These are phyloP conservation scores for Botrytis cinerea DNA, from an alignment of 2,329 filamentous ascomycete genomes.

Conservation along the genomic window DNA sequence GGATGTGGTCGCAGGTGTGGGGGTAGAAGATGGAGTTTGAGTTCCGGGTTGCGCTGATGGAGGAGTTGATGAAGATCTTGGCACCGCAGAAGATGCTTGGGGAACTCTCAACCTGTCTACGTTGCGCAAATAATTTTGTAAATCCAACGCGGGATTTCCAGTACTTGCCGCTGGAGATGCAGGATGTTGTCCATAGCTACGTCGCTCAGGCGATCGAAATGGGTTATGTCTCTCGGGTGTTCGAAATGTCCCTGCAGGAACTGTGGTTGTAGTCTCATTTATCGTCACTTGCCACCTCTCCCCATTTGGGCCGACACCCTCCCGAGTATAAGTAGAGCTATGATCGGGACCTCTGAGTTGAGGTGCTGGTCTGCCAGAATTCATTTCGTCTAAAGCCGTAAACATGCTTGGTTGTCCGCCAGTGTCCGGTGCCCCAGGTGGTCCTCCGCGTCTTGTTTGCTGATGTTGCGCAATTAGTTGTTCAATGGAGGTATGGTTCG, in stretches of 20 bases:
- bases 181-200: slow-evolving; percentile 26
- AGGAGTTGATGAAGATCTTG: slow-evolving; percentile 29
- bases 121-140: slow-evolving; percentile 36
- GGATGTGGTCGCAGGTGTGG: slow-evolving; percentile 15
- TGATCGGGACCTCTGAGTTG: slow-evolving; percentile 42
- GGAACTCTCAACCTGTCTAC: slow-evolving; percentile 33
- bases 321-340: slow-evolving; percentile 50
- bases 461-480: slow-evolving; percentile 21
- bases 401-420: slow-evolving; percentile 24
- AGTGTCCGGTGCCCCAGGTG: slow-evolving; percentile 32
- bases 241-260: slow-evolving; percentile 29
- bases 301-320: slow-evolving; percentile 53
- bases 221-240: slow-evolving; percentile 27
- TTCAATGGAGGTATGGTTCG: slow-evolving; percentile 17
- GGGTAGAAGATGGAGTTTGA: slow-evolving; percentile 24
- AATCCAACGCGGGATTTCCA: slow-evolving; percentile 33
- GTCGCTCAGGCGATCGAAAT: slow-evolving; percentile 26
- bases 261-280: slow-evolving; percentile 47
- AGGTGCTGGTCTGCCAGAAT: slow-evolving; percentile 37
- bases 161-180: slow-evolving; percentile 1
- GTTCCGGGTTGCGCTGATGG: slow-evolving; percentile 18
- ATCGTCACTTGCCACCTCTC: slow-evolving; percentile 55
- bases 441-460: slow-evolving; percentile 31
- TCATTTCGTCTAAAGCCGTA: slow-evolving; percentile 34
- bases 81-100: slow-evolving; percentile 28